A percentile compares a stretch with the other conserved stretches of the same genome.
These are phyloP conservation scores for Clavispora santaluciae DNA, from an alignment of 805 yeast genomes.

Conservation along the genomic window DNA sequence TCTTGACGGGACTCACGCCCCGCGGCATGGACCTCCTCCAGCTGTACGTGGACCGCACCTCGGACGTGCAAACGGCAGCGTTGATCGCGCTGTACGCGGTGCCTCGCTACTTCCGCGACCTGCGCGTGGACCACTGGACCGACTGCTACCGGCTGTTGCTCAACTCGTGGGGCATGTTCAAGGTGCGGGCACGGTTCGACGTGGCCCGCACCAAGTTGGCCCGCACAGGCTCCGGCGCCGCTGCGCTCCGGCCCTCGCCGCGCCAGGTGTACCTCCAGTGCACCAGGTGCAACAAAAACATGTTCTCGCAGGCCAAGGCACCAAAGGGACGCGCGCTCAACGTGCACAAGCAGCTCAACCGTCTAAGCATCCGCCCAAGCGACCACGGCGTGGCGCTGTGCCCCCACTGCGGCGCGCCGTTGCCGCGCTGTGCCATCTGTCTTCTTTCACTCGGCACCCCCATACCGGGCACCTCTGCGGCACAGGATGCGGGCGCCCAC, in stretches of 20 bases:
- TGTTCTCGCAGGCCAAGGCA: slow-evolving; percentile 34
- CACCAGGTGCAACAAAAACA: slow-evolving; percentile 71
- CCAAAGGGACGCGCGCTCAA: slow-evolving; percentile 12
- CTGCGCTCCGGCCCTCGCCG: slow-evolving; percentile 49
- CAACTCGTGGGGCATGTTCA: slow-evolving; percentile 17
- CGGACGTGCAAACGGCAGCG: slow-evolving; percentile 91
- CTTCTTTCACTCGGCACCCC: slow-evolving; percentile 71
- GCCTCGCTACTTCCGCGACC: slow-evolving; percentile 76
- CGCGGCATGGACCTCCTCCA: slow-evolving; percentile 76
- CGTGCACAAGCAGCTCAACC: slow-evolving; percentile 32
- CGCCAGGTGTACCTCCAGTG: slow-evolving; percentile 82
- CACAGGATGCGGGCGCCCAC: background rate
- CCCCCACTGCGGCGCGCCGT: slow-evolving; percentile 81
- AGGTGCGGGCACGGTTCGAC: slow-evolving; percentile 64
- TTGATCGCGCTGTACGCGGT: slow-evolving; percentile 74
- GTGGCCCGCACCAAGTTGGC: slow-evolving; percentile 69
- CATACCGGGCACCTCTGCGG: slow-evolving; percentile 31
- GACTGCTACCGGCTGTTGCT: slow-evolving; percentile 25
- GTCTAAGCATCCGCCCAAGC: slow-evolving; percentile 13
- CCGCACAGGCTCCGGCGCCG: slow-evolving; percentile 42
- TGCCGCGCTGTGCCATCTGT: slow-evolving; percentile 91
- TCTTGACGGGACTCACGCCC: slow-evolving; percentile 89
- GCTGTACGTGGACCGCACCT: slow-evolving; percentile 79
- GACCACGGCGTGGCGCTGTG: slow-evolving; percentile 40
- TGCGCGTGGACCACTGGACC: slow-evolving; percentile 74